phyloP scores from a whole-genome alignment of 2,329 filamentous ascomycete genomes.

The Monascus ruber region DNA sequence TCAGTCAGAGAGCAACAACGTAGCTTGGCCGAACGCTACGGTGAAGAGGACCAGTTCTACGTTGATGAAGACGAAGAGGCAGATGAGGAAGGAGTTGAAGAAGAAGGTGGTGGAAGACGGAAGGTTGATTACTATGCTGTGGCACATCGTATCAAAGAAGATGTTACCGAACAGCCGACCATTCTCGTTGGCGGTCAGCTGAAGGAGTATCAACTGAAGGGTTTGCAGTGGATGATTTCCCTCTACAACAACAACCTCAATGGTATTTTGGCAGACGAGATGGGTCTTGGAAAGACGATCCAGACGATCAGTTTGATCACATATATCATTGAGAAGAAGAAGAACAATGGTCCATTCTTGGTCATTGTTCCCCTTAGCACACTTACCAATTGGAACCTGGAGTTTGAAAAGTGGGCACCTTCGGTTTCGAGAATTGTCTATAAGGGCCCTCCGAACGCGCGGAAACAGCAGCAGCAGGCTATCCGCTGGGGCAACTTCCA shows the following conservation, averaged over 20 bases:
- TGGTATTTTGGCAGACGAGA: slow-evolving; percentile 95
- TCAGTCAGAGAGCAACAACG: slow-evolving; percentile 93
- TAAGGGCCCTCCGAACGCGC: slow-evolving; percentile 80
- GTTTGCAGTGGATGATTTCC: slow-evolving; percentile 98
- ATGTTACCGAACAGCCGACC: slow-evolving; percentile 67
- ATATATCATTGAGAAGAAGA: slow-evolving; percentile 92
- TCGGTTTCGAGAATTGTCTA: slow-evolving; percentile 80
- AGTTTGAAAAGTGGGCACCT: slow-evolving; percentile 98
- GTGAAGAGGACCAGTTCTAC: slow-evolving; percentile 46
- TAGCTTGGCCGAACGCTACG: slow-evolving; percentile 66
- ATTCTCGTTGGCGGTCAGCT: slow-evolving; percentile 85
- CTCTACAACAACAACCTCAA: slow-evolving; percentile 99
- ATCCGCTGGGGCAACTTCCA: slow-evolving; percentile 94
- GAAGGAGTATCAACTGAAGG: slow-evolving; percentile 98
- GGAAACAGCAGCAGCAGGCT: slow-evolving; percentile 84
- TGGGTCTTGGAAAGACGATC: slow-evolving; percentile 99
- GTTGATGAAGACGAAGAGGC: slow-evolving; percentile 57
- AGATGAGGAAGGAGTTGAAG: slow-evolving; percentile 57
- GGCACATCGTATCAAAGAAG: slow-evolving; percentile 89
- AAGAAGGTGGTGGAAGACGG: slow-evolving; percentile 48
- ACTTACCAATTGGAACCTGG: slow-evolving; percentile 94
- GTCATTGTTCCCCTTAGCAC: slow-evolving; percentile 97
- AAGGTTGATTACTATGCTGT: slow-evolving; percentile 99
- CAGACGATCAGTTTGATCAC: slow-evolving; percentile 97
- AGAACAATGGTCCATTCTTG: slow-evolving; percentile 80